Conservation (phyloP, 148 eudicot species). For the Chenopodium formosanum region DNA sequence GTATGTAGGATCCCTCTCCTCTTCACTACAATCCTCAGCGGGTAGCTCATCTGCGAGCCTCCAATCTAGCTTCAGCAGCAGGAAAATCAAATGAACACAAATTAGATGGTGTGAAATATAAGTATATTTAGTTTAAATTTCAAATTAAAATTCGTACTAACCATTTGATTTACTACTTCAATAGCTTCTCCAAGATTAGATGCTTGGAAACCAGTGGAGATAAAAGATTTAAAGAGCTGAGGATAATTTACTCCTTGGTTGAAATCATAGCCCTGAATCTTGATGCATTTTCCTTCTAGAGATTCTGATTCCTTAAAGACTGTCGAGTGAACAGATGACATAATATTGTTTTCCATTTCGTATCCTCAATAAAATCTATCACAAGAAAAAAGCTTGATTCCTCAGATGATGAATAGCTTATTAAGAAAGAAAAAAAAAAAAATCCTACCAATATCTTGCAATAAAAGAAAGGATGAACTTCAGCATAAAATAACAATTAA, state of each 20-base stretch:
- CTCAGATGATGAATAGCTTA: neutral
- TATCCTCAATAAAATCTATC: neutral
- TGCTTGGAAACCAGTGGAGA: constrained; percentile 89
- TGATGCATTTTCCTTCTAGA: constrained; percentile 58
- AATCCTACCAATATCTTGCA: neutral
- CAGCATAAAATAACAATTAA: neutral
- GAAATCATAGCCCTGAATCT: constrained; percentile 89
- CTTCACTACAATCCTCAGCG: constrained; percentile 68
- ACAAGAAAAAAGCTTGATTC: neutral
- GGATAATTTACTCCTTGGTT: constrained; percentile 69
- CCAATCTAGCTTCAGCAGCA: constrained; percentile 77
- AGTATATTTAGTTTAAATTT: neutral
- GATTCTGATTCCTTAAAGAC: constrained; percentile 79
- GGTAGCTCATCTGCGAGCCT: constrained; percentile 66
- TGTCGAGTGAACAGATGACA: constrained; percentile 45
- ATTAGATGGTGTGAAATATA: neutral
- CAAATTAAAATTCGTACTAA: constrained; percentile 24
- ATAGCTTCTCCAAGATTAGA: constrained; percentile 92
- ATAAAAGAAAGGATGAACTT: neutral
- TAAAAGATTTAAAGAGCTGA: constrained; percentile 51
- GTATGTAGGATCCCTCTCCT: constrained; percentile 52
- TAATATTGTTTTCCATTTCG: constrained; percentile 30
- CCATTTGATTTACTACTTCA: constrained; percentile 88
- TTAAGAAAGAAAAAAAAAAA: no score
- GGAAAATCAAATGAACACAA: constrained; percentile 20